Conservation (phyloP, 2,329 filamentous ascomycete species). For the Pseudogymnoascus sp. region DNA sequence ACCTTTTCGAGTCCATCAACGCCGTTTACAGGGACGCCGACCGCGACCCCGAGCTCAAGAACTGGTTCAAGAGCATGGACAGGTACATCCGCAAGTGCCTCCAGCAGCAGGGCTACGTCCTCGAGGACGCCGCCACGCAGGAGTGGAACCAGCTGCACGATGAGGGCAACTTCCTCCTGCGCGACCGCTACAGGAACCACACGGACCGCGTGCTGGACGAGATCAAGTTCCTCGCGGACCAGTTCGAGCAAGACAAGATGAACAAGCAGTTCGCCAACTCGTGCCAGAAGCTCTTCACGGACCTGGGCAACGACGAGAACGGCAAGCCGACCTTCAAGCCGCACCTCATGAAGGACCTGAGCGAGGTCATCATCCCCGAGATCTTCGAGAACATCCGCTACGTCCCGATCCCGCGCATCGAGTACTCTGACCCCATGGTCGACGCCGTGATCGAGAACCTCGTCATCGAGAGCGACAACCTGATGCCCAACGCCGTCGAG, state of each 20-base stretch:
- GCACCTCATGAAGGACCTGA: constrained; percentile 81
- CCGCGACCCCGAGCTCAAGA: constrained; percentile 72
- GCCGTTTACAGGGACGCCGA: constrained; percentile 83
- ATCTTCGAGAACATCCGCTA: constrained; percentile 82
- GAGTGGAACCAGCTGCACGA: constrained; percentile 85
- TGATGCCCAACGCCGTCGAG: constrained; percentile 87
- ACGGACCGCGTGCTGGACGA: constrained; percentile 84
- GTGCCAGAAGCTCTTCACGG: constrained; percentile 75
- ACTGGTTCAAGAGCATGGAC: constrained; percentile 80
- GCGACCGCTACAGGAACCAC: constrained; percentile 78
- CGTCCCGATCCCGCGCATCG: constrained; percentile 86
- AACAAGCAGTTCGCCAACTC: constrained; percentile 74
- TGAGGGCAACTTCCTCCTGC: constrained; percentile 75
- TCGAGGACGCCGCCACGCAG: constrained; percentile 68
- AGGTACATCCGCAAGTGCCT: constrained; percentile 73
- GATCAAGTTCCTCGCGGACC: constrained; percentile 77
- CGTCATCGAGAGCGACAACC: constrained; percentile 91
- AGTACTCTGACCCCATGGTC: constrained; percentile 75
- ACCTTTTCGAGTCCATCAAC: constrained; percentile 77
- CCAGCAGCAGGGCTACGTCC: constrained; percentile 82
- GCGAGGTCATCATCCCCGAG: constrained; percentile 75
- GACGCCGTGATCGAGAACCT: constrained; percentile 92
- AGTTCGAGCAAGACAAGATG: constrained; percentile 81
- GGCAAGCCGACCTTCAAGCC: constrained; percentile 89
- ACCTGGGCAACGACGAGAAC: constrained; percentile 78